Conservation (phyloP, 2,329 filamentous ascomycete species). For the Coniella lustricola region DNA sequence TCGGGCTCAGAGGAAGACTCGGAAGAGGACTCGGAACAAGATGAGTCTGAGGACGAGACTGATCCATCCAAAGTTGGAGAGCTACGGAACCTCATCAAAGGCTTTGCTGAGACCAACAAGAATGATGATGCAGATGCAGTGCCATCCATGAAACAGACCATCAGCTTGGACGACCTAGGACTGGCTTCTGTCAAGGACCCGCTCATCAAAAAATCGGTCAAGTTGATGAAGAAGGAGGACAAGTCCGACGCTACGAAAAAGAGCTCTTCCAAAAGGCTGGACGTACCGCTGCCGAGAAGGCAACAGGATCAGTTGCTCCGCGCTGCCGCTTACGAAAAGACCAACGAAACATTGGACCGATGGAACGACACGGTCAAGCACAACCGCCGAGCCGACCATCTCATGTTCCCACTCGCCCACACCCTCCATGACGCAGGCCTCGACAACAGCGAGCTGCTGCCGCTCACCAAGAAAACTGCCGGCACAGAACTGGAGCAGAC, state of each 20-base stretch:
- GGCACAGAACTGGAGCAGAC: slow-evolving; percentile 77
- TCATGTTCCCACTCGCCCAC: slow-evolving; percentile 78
- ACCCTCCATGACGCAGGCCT: slow-evolving; percentile 56
- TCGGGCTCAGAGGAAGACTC: slow-evolving; percentile 37
- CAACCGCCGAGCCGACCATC: slow-evolving; percentile 83
- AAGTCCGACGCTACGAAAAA: slow-evolving; percentile 43
- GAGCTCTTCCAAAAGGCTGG: slow-evolving; percentile 61
- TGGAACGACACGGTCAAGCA: slow-evolving; percentile 96
- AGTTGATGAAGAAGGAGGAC: slow-evolving; percentile 61
- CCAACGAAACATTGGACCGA: slow-evolving; percentile 79
- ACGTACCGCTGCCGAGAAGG: slow-evolving; percentile 74
- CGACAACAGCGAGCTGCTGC: slow-evolving; percentile 55
- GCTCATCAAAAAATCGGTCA: slow-evolving; percentile 70
- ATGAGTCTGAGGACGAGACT: slow-evolving; percentile 35
- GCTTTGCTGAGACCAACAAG: slow-evolving; percentile 58
- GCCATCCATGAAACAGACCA: slow-evolving; percentile 54
- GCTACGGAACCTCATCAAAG: slow-evolving; percentile 62
- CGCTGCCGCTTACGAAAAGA: slow-evolving; percentile 77
- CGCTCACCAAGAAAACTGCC: slow-evolving; percentile 56
- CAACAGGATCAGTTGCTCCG: slow-evolving; percentile 84
- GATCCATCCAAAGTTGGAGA: slow-evolving; percentile 54
- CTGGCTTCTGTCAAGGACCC: slow-evolving; percentile 66
- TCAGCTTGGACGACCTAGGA: slow-evolving; percentile 68
- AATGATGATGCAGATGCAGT: slow-evolving; percentile 37
- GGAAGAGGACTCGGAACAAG: too few relatives aligned